Base-by-base conservation (phyloP, 306 rosid genomes). In the Prosopis cineraria region DNA sequence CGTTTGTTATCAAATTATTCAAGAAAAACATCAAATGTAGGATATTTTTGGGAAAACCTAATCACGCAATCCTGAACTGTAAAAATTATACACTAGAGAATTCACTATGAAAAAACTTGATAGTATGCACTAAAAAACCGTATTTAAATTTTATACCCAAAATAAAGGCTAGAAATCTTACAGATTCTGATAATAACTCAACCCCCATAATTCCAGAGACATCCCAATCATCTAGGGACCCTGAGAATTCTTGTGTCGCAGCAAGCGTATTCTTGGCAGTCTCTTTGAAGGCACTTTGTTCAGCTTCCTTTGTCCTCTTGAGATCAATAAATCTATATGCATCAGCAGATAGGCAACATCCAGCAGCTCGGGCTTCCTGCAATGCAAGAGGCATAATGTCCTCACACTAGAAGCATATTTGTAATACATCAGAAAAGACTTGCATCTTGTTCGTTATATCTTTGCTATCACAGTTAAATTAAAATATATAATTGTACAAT, bases 311-410 rank as follows among this genome's bases (percentile, higher is more conserved):
- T 71, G 78, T 72, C 73, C 86, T 84, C 84, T 93, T 90, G 76
- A 83, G 82, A 77, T 84, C 88, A 70, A 87, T 70, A 75, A 87
- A 91, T 74, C 25, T 85, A 68, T 82, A 68, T 59, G 90, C 93
- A 66, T 91, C 92, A 0, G 80, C 86, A 53, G 87, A 87, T 44
- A 91, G 90, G 80, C 60, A 86, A 85, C 94, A 93, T 13, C 97
- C 97, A 48, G 93, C 91, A 73, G 86, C 82, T 84, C 89, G 91
- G 75, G 97, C 96, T 76, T 87, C 94, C 98, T 91, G 80, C 77
- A 77, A 76, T 13, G 70, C 69, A 63, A 87, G 41, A 53, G 71
- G 48, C 64, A 41, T 43, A 41, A 22, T 71, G 48, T 22, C 41
- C 39, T 31, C 45, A 70, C 50, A 66, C 77, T 36, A 74, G 33